Conservation (phyloP, 176 grass and related monocot species). For the Triticum timopheevii region DNA sequence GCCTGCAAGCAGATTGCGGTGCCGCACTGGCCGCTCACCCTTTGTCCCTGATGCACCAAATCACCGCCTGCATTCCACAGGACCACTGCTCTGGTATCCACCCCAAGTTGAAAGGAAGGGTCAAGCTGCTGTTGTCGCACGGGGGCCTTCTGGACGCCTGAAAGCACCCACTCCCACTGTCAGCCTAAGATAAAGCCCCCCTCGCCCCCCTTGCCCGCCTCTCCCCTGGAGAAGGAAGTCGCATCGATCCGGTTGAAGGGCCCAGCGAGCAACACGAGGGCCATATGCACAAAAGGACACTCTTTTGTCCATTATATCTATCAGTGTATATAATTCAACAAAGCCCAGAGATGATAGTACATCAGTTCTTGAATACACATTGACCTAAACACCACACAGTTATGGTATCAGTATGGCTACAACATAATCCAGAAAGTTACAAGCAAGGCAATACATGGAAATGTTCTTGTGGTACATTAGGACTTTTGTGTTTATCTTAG, state of each 20-base stretch:
- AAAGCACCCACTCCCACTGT: not conserved
- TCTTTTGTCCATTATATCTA: not conserved
- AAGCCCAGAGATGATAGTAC: not conserved
- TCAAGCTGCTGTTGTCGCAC: not conserved
- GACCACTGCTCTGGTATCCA: not conserved
- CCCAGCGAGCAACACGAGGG: not conserved
- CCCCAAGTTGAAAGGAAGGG: slow-evolving; percentile 1
- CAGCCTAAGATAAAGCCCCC: not conserved
- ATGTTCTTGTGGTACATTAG: not conserved
- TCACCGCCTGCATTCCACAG: not conserved
- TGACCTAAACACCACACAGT: not conserved
- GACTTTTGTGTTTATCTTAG: not conserved
- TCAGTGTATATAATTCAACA: not conserved
- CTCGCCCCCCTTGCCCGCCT: too few species aligned
- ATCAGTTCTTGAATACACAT: not conserved
- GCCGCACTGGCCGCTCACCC: not conserved
- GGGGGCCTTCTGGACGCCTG: not conserved
- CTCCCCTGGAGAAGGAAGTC: not conserved
- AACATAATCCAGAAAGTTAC: not conserved
- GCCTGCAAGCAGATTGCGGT: not conserved
- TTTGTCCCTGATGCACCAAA: not conserved
- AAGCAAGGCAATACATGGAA: not conserved
- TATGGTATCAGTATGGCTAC: not conserved
- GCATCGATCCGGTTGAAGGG: not conserved
- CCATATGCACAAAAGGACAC: not conserved